These are phyloP conservation scores for Diaporthe aspalathi DNA, from an alignment of 2,329 filamentous ascomycete species.

Conservation along the genomic window DNA sequence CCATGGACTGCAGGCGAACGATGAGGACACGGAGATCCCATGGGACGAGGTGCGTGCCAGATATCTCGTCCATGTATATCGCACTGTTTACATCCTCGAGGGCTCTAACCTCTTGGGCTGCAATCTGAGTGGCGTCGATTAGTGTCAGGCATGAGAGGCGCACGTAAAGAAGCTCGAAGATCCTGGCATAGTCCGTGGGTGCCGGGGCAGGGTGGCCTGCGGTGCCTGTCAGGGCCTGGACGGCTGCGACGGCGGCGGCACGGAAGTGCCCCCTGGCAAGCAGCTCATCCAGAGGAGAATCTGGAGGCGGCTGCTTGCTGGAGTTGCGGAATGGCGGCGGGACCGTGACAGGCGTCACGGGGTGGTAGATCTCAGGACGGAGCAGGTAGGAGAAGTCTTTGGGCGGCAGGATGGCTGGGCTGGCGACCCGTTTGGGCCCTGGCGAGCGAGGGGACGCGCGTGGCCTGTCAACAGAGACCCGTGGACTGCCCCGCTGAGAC, in stretches of 20 bases:
- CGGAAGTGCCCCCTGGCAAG: constrained; percentile 82
- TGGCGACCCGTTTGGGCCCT: constrained; percentile 43
- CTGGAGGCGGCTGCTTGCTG: constrained; percentile 69
- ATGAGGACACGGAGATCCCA: constrained; percentile 88
- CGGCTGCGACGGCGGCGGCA: constrained; percentile 77
- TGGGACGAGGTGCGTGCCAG: constrained; percentile 76
- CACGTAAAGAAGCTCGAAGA: constrained; percentile 84
- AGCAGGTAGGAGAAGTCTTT: constrained; percentile 87
- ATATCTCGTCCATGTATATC: constrained; percentile 67
- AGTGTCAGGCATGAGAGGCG: constrained; percentile 85
- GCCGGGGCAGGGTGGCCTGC: constrained; percentile 52
- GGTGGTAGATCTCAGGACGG: constrained; percentile 84
- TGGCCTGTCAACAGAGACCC: constrained; percentile 43
- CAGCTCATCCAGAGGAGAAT: constrained; percentile 75
- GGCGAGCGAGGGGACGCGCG: constrained; percentile 48
- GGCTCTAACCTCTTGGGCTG: constrained; percentile 73
- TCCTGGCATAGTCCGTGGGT: constrained; percentile 69
- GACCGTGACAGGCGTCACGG: constrained; percentile 72
- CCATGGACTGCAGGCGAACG: constrained; percentile 85
- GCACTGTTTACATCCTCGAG: constrained; percentile 70
- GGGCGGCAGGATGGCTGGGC: constrained; percentile 51
- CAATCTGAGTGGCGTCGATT: constrained; percentile 77
- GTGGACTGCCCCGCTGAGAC: constrained; percentile 43
- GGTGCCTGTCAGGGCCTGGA: constrained; percentile 68
- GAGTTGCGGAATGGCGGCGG: constrained; percentile 77